Conservation (phyloP, 495 filamentous ascomycete genomes). For the Aspergillus indologenus region DNA sequence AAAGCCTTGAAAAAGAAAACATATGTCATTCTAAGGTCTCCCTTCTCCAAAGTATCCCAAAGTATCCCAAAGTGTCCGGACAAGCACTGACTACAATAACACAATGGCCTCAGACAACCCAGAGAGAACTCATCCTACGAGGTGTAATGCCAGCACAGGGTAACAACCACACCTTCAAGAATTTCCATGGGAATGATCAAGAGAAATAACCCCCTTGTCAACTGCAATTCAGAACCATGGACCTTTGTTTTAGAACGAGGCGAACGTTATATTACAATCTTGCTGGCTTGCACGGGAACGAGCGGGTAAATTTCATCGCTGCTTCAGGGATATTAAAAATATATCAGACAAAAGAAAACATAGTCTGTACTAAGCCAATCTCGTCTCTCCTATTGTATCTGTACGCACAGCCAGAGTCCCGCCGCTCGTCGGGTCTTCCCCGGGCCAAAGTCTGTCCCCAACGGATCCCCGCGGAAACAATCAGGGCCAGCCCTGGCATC, state of each 20-base stretch:
- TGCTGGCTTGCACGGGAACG: constrained; percentile 25
- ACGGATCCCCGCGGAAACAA: constrained; percentile 25
- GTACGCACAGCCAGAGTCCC: constrained; percentile 34
- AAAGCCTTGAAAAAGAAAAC: too few species aligned
- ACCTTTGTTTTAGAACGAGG: neutral
- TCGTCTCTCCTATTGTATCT: constrained; percentile 37
- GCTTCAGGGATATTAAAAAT: constrained; percentile 49
- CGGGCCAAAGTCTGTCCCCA: constrained; percentile 28
- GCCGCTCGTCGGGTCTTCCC: constrained; percentile 25
- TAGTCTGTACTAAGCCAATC: constrained; percentile 43
- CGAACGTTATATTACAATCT: constrained; percentile 2
- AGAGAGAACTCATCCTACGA: too few species aligned
- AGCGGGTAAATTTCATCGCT: constrained; percentile 43
- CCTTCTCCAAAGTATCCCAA: too few species aligned
- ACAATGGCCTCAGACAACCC: too few species aligned
- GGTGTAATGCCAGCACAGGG: too few species aligned
- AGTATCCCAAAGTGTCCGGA: too few species aligned
- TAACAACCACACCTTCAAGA: too few species aligned
- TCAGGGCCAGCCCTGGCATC: constrained; percentile 11
- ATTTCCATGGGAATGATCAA: too few species aligned
- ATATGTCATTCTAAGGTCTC: too few species aligned
- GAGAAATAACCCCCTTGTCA: too few species aligned
- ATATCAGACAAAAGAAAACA: constrained; percentile 47
- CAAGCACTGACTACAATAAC: too few species aligned
- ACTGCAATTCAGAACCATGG: neutral